A percentile compares a stretch with the other conserved stretches of the same genome.
Evolutionary conservation across 192 early-diverging fungal genomes (phyloP).

Genomic region (Thamnidium elegans): DNA sequence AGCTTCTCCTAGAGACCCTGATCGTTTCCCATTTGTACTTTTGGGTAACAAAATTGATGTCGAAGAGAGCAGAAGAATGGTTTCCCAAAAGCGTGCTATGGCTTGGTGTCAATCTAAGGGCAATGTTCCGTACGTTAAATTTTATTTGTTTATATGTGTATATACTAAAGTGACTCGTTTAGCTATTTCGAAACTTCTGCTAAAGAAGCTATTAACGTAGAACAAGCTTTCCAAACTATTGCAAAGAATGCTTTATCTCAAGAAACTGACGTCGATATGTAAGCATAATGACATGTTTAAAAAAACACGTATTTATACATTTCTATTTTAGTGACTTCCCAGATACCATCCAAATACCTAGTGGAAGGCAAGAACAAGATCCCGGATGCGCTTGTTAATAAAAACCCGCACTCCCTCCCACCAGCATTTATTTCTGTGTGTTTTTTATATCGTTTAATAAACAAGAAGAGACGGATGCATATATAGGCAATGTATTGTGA

Average conservation of each 20-base stretch:
- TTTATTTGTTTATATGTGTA: background rate
- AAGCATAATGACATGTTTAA: conserved; percentile 8
- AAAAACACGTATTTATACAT: background rate
- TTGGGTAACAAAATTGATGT: conserved; percentile 99
- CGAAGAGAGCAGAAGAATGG: conserved; percentile 86
- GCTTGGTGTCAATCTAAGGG: conserved; percentile 97
- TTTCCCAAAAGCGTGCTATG: conserved; percentile 96
- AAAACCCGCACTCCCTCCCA: background rate
- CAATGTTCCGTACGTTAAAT: conserved; percentile 64
- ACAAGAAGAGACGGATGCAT: too few relatives aligned
- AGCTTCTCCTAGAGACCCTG: conserved; percentile 87
- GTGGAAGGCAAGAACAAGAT: conserved; percentile 18
- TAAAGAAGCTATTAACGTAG: conserved; percentile 98
- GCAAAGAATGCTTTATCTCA: conserved; percentile 92
- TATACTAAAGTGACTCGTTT: conserved; percentile 9
- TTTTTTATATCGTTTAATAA: too few relatives aligned
- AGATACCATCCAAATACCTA: conserved; percentile 28
- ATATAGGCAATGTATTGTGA: too few relatives aligned
- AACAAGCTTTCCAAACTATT: conserved; percentile 94
- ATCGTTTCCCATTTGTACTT: conserved; percentile 98
- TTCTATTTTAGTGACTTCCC: conserved; percentile 22
- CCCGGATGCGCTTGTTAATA: conserved; percentile 22
- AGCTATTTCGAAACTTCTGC: conserved; percentile 97
- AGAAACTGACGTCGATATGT: conserved; percentile 86
- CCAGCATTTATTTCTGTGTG: too few relatives aligned